phyloP scores from a whole-genome alignment of 2,329 filamentous ascomycete species.

The Triangularia verruculosa region DNA sequence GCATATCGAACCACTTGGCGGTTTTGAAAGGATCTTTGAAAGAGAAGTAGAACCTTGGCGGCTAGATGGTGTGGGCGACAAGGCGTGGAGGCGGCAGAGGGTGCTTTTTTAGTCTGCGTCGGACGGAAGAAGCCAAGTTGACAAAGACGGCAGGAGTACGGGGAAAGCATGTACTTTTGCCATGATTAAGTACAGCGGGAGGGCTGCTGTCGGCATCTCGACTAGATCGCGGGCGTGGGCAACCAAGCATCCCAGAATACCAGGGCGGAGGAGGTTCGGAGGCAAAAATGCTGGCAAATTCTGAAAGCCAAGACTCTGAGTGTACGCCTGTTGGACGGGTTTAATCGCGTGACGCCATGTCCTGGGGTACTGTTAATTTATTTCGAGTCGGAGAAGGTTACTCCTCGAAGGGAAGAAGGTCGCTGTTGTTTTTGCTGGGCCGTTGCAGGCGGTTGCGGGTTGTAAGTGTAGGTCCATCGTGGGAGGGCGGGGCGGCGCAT shows the following conservation, averaged over 20 bases:
- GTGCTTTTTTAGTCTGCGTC: neutral
- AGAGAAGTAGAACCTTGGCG: neutral
- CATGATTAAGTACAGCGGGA: slow-evolving; percentile 26
- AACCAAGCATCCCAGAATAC: neutral
- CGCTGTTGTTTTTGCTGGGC: neutral
- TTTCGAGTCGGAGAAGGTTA: slow-evolving; percentile 20
- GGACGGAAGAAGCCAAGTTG: slow-evolving; percentile 5
- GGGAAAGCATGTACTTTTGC: slow-evolving; percentile 16
- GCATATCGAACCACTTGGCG: slow-evolving; percentile 16
- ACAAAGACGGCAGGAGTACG: slow-evolving; percentile 9
- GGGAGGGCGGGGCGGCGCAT: neutral
- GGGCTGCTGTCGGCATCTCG: slow-evolving; percentile 21
- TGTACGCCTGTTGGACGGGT: slow-evolving; percentile 20
- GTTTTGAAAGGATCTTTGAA: neutral
- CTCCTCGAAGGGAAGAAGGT: slow-evolving; percentile 12
- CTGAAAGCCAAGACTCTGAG: slow-evolving; percentile 15
- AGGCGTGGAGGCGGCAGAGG: slow-evolving; percentile 5
- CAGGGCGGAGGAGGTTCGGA: slow-evolving; percentile 19
- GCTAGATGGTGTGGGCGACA: slow-evolving; percentile 5
- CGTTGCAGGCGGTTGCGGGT: slow-evolving; percentile 8
- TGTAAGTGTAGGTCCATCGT: neutral
- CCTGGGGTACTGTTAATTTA: slow-evolving; percentile 24
- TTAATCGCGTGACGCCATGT: slow-evolving; percentile 26
- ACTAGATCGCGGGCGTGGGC: neutral
- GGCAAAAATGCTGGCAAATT: slow-evolving; percentile 11